Evolutionary conservation across 108 stramenopile species (phyloP), one percentile per base, ranked within the genome.

Genomic region (Aurantiochytrium sp.): DNA sequence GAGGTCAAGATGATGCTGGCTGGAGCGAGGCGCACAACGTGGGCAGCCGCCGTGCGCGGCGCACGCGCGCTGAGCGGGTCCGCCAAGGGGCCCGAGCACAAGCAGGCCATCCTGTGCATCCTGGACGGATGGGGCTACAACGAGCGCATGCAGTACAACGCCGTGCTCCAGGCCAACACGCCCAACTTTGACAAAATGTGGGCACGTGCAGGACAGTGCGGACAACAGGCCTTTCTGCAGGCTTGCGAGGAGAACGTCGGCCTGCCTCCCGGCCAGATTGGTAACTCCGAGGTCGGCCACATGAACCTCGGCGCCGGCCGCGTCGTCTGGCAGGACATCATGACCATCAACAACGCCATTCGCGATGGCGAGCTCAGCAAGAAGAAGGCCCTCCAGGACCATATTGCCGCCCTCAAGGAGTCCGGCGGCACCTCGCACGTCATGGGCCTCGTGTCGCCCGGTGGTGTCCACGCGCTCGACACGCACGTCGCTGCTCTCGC

Each of bases 131-230:
- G 76, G 76, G 76, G 76, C 45, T 83, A 83, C 76, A 83, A 83
- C 51, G 76, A 83, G 76, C 19, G 51, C 45, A 21, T 25, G 49
- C 45, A 83, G 76, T 53, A 53, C 49, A 83, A 83, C 23, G 76
- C 76, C 25, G 76, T 83, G 76, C 76, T 28, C 12, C 76, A 53
- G 51, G 76, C 23, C 51, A 83, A 83, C 76, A 83, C 76, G 23
- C 76, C 76, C n/a, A 83, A 83, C 76, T 83, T 83, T 83, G 76
- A 83, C 76, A 83, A 83, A 23, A 47, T 83, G 76, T 83, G 45
- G 49, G 76, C 49, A 12, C 76, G 51, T 35, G 49, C 45, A 47
- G 51, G 51, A 14, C 76, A 83, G 76, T 53, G 51, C 49, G 51
- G 76, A 12, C 76, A 83, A 4, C 76, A 83, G 51, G 76, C 76